Conservation (phyloP, 352 stramenopile genomes). For the Globisporangium carolinianum region DNA sequence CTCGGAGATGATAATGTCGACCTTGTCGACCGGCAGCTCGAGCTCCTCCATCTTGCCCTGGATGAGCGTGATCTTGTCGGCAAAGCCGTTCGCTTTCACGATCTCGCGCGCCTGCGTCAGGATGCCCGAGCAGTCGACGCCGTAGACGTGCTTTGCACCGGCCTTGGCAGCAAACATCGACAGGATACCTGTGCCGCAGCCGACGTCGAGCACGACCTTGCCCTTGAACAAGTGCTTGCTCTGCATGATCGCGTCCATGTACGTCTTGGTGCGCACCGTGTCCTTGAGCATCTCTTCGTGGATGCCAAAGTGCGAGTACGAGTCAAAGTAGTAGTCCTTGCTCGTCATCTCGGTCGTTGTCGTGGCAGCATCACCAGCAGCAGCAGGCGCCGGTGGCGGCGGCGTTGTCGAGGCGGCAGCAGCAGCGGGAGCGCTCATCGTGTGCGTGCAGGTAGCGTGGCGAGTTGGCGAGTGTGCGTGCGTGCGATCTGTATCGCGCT, state of each 20-base stretch:
- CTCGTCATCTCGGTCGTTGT: constrained; percentile 70
- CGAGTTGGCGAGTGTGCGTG: constrained; percentile 2
- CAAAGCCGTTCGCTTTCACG: constrained; percentile 91
- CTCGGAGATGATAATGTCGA: constrained; percentile 98
- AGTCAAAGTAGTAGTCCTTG: constrained; percentile 99
- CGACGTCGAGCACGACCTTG: constrained; percentile 97
- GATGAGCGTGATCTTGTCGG: constrained; percentile 90
- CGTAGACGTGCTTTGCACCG: constrained; percentile 88
- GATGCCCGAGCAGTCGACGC: constrained; percentile 92
- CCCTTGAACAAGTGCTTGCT: constrained; percentile 96
- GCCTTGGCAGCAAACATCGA: constrained; percentile 96
- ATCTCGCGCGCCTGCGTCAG: constrained; percentile 99
- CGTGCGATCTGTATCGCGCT: not conserved
- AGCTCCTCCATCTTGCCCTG: constrained; percentile 93
- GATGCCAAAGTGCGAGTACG: constrained; percentile 98
- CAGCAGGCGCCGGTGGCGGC: constrained; percentile 13
- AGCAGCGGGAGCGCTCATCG: constrained; percentile 21
- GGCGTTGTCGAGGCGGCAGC: constrained; percentile 8
- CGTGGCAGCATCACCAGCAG: constrained; percentile 11
- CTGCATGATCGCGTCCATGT: constrained; percentile 97
- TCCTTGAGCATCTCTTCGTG: constrained; percentile 94
- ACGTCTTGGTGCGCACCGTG: constrained; percentile 93
- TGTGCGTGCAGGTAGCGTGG: not conserved
- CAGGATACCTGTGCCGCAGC: constrained; percentile 96
- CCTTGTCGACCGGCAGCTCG: constrained; percentile 90